phyloP scores from a whole-genome alignment of 2,329 filamentous ascomycete species.

The Sporothrix brunneoviolacea region DNA sequence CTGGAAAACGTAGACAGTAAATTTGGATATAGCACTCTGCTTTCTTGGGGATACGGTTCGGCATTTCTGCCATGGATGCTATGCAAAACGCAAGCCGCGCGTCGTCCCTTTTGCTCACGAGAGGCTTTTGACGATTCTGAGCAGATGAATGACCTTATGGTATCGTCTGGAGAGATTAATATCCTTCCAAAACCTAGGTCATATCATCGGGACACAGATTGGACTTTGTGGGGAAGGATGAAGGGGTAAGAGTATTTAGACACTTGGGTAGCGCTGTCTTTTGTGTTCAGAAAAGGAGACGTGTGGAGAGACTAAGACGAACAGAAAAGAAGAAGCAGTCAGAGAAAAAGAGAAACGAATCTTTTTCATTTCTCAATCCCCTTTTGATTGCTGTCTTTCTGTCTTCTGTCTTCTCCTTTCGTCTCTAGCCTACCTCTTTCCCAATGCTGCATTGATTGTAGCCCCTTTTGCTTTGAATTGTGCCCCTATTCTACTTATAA shows the following conservation, averaged over 20 bases:
- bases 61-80: slow-evolving; percentile 5
- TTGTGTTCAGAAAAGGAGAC: no score
- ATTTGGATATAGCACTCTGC: no score
- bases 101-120: slow-evolving; percentile 1
- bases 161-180: slow-evolving; percentile 6
- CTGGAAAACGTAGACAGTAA: no score
- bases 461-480: no score
- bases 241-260: neutral
- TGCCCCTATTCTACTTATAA: no score
- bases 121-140: no score
- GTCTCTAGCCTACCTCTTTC: no score
- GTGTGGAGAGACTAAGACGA: neutral
- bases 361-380: neutral
- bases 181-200: neutral
- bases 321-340: neutral
- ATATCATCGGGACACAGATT: neutral
- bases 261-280: no score
- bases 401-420: neutral
- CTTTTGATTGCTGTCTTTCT: neutral
- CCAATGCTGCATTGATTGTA: no score
- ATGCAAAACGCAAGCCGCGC: slow-evolving; percentile 7
- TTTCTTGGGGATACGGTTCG: neutral
- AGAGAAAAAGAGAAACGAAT: neutral
- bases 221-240: slow-evolving; percentile 2
- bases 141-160: no score